Evolutionary conservation across 345 rosid species (phyloP), one percentile per base, ranked within the genome.

Genomic region (Kandelia obovata): DNA sequence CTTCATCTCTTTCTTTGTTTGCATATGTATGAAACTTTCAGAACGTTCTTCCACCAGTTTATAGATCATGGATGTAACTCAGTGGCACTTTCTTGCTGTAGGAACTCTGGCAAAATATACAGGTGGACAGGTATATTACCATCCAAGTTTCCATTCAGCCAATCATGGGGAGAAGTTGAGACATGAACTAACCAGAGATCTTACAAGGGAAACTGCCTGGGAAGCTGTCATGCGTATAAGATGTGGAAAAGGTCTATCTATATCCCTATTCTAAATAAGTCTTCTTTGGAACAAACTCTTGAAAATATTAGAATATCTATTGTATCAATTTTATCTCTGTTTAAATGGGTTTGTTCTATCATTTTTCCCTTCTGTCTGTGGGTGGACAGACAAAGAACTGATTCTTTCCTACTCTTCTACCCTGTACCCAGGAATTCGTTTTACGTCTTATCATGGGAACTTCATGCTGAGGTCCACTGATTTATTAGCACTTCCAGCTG

Each of bases 161-260:
- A 73, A 73, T 78, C 96, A 92, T 62, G 84, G 90, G 72, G 92
- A 89, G 78, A 96, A 83, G 83, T 75, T 92, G 84, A 90, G 90
- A 67, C 88, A 88, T 72, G 99, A 96, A 80, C 76, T 96, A 67
- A 79, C 89, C 66, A 86, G 98, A 83, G 99, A 96, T 82, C 96
- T 96, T 68, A 96, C 90, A 0, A 86, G 98, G 79, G 99, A 96
- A 87, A 96, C 99, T 76, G 98, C 97, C 51, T 96, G 99, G 99
- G 99, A 96, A 84, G 86, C 98, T n/a, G 99, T 92, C 58, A 88
- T 96, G 99, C 90, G 99, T 55, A 71, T 96, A 79, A 86, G 99
- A 92, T 96, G 98, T 78, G 99, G 99, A 83, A 96, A 96, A 89
- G 98, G 99, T 92, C 47, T 49, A 17, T 64, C 66, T 25, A 31